Evolutionary conservation across 2,329 filamentous ascomycete species (phyloP).

Genomic region (Aspergillus sp.): DNA sequence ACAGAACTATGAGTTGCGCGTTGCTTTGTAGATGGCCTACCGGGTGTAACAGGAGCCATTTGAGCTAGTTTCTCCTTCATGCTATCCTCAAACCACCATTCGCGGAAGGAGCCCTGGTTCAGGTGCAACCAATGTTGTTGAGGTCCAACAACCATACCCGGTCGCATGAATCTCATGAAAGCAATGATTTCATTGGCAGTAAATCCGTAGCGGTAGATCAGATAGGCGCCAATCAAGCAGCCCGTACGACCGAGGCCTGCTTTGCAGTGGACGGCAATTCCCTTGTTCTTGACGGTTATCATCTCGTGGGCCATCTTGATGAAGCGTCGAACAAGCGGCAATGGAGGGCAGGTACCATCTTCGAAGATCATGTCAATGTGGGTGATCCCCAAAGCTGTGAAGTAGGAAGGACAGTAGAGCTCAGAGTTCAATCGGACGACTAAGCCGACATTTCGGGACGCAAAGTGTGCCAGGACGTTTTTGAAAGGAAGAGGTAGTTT

Average conservation of each 20-base stretch:
- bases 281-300: conserved; percentile 85
- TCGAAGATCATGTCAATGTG: conserved; percentile 99
- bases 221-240: conserved; percentile 92
- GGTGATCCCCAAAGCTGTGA: conserved; percentile 88
- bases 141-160: conserved; percentile 96
- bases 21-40: conserved; percentile 53
- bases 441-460: conserved; percentile 79
- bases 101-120: conserved; percentile 94
- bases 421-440: conserved; percentile 94
- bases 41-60: conserved; percentile 53
- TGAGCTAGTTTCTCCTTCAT: conserved; percentile 78
- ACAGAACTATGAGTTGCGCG: conserved; percentile 64
- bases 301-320: conserved; percentile 92
- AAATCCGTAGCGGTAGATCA: conserved; percentile 96
- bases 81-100: conserved; percentile 84
- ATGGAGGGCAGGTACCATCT: conserved; percentile 88
- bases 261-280: conserved; percentile 97
- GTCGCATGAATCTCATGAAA: conserved; percentile 98
- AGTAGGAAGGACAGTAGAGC: conserved; percentile 94
- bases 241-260: conserved; percentile 92
- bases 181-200: conserved; percentile 96
- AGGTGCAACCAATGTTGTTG: conserved; percentile 99
- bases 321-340: conserved; percentile 88
- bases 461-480: conserved; percentile 89
- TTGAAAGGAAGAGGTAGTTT: conserved; percentile 83